Conservation (phyloP, 2,329 filamentous ascomycete species). For the Sporothrix globosa region DNA sequence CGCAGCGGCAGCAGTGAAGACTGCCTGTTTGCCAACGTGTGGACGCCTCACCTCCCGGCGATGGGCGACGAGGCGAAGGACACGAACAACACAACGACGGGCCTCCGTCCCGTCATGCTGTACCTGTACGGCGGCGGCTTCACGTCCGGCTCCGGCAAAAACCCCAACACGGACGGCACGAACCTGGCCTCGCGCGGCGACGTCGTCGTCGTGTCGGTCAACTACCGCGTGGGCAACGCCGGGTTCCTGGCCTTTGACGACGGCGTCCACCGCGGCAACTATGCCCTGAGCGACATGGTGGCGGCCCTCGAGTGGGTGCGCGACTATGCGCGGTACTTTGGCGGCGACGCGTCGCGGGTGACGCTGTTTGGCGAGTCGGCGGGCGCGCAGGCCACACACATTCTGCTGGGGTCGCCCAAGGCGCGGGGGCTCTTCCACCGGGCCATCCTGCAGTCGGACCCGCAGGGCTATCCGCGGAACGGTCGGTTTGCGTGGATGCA, state of each 20-base stretch:
- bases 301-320: conserved; percentile 48
- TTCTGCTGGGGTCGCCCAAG: conserved; percentile 40
- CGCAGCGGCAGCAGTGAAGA: conserved; percentile 42
- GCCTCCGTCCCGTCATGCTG: conserved; percentile 51
- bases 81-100: neutral
- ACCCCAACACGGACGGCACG: conserved; percentile 51
- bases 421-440: conserved; percentile 41
- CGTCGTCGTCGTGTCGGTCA: conserved; percentile 49
- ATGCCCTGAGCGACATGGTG: conserved; percentile 48
- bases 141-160: conserved; percentile 47
- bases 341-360: conserved; percentile 44
- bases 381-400: conserved; percentile 39
- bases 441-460: conserved; percentile 42
- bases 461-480: conserved; percentile 38
- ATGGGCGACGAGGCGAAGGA: neutral
- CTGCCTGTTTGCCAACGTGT: conserved; percentile 48
- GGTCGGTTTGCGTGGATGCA: conserved; percentile 35
- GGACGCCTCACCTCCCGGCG: conserved; percentile 44
- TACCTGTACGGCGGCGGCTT: conserved; percentile 53
- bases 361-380: conserved; percentile 47
- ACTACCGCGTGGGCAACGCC: conserved; percentile 45
- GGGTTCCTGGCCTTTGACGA: conserved; percentile 42
- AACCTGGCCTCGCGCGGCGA: conserved; percentile 52
- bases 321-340: conserved; percentile 44
- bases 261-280: conserved; percentile 48